Evolutionary conservation across 495 filamentous ascomycete species (phyloP), one percentile per base, ranked within the genome.

Genomic region (Thermochaetoides thermophila): DNA sequence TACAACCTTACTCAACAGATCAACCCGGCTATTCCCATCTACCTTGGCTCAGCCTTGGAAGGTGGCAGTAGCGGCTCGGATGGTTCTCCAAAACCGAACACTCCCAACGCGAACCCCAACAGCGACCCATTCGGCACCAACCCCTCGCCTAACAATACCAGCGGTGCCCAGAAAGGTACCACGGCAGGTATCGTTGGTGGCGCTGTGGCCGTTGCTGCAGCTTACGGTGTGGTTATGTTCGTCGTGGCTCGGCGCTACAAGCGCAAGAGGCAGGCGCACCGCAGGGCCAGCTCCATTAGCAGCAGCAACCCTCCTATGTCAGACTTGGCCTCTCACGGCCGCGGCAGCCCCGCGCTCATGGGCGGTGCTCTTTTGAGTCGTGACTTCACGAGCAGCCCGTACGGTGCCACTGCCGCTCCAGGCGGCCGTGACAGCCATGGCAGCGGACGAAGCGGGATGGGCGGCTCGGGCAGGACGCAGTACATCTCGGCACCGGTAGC

Each of bases 181-280:
- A 87, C 80, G n/a, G 79, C 83, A 29, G 84, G 78, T 42, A 84
- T 95, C 52, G 82, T 74, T 29, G 60, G 76, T 29, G 81, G 78
- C 45, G 78, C 81, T 32, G 72, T 84, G 19, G 73, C 68, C 26
- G 84, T 84, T 47, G 84, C 84, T 11, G 76, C 77, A 28, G 80
- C 77, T n/a, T 97, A 97, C 46, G 91, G 86, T 50, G 87, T 82
- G n/a, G 91, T 83, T 53, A 96, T 97, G 89, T 91, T 96, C 60
- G 79, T 86, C 52, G 71, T 96, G 42, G 89, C 89, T 16, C 73
- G 91, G 28, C 69, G 89, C 39, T 97, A 96, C 71, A 85, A 84
- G 66, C 79, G 78, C 60, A 78, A 77, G 62, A 80, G 76, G 61
- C 71, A 77, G 50, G 58, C 73, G 37, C 89, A 96, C 58, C 69